Percentiles rank a stretch among this genome's conserved stretches.
Evolutionary conservation across 108 stramenopile genomes (phyloP).

Genomic region (Discostella pseudostelligera): DNA sequence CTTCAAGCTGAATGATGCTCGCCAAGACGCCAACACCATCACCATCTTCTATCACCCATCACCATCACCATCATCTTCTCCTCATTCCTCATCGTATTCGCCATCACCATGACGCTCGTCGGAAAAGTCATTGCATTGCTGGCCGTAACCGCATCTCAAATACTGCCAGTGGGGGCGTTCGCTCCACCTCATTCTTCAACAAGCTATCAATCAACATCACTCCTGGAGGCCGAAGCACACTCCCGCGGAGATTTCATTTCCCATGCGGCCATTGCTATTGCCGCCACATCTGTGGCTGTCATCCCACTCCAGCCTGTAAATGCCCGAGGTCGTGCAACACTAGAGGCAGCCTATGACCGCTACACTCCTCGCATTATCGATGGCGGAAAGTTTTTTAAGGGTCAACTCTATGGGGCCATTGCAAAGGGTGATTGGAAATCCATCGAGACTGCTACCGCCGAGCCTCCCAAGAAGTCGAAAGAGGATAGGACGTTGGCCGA

Average conservation of each 20-base stretch:
- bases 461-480: conserved; percentile 75
- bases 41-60: neutral
- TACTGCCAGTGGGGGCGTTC: conserved; percentile 4
- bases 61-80: neutral
- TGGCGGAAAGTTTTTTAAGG: conserved; percentile 73
- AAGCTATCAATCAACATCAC: neutral
- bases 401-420: conserved; percentile 50
- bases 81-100: conserved; percentile 3
- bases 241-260: conserved; percentile 44
- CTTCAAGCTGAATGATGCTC: too few relatives aligned
- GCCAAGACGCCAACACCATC: too few relatives aligned
- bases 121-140: conserved; percentile 12
- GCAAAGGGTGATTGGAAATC: conserved; percentile 63
- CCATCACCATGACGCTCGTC: conserved; percentile 9
- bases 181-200: neutral
- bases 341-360: conserved; percentile 73
- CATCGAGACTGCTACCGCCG: conserved; percentile 58
- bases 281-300: conserved; percentile 22
- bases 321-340: conserved; percentile 73
- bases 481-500: conserved; percentile 69
- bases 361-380: conserved; percentile 75
- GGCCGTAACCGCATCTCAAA: neutral
- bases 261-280: conserved; percentile 19
- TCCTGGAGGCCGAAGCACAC: conserved; percentile 12
- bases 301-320: conserved; percentile 39